Percentiles rank a stretch among this genome's conserved stretches.
phyloP scores from a whole-genome alignment of 2,329 filamentous ascomycete species.

The Bipolaris oryzae region DNA sequence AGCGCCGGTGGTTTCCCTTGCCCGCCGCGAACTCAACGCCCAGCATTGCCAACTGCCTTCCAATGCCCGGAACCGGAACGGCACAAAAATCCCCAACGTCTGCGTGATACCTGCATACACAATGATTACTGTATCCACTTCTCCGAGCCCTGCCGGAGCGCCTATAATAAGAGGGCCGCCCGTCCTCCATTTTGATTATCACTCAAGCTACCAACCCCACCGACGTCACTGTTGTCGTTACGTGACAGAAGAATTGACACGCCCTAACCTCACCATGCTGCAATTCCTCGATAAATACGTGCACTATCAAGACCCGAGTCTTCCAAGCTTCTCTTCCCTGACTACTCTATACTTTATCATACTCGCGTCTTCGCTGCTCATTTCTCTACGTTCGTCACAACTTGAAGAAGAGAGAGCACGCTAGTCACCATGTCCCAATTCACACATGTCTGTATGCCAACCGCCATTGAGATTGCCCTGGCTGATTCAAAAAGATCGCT shows the following conservation, averaged over 20 bases:
- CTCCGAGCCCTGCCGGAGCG: conserved; percentile 2
- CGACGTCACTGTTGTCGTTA: conserved; percentile 22
- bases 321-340: conserved; percentile 40
- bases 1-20: conserved; percentile 4
- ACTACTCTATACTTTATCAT: conserved; percentile 39
- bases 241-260: conserved; percentile 7
- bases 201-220: conserved; percentile 14
- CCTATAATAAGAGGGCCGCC: conserved; percentile 3
- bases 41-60: not conserved
- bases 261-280: conserved; percentile 25
- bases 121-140: conserved; percentile 6
- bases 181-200: not conserved
- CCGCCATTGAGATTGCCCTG: not conserved
- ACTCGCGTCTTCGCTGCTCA: conserved; percentile 30
- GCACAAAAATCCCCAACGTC: not conserved
- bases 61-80: not conserved
- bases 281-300: conserved; percentile 38
- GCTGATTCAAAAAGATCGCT: conserved; percentile 53
- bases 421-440: conserved; percentile 31
- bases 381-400: conserved; percentile 32
- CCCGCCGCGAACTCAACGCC: conserved; percentile 1
- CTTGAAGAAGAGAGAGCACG: conserved; percentile 14
- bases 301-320: conserved; percentile 37
- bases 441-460: conserved; percentile 26
- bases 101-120: not conserved